Evolutionary conservation across 2,329 filamentous ascomycete species (phyloP), one percentile per base, ranked within the genome.

Genomic region (Fulvia fulva): DNA sequence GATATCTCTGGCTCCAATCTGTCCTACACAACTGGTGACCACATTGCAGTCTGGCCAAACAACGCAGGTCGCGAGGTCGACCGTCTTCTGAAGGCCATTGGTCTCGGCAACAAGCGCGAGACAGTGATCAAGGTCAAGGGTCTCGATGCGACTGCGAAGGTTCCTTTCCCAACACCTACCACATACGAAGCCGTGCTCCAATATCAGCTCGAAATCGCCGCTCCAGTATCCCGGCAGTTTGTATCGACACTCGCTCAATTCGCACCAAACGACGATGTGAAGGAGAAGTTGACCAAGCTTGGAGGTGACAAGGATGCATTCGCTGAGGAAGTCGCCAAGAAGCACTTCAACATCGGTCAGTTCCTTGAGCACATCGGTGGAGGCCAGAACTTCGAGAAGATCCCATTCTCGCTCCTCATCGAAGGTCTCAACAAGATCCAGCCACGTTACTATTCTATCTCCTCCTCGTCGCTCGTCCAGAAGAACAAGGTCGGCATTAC

Each of bases 381-480:
- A 32, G 86, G 88, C 51, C 79, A 89, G 75, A 85, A 85, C 59
- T 99, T 94, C 89, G 80, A 84, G 55, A 87, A 86, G 55, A 86
- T 97, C 56, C 95, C 94, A 16, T 97, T 99, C 78, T 96, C 94
- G 8, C 87, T 92, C 68, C 87, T 97, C 68, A 91, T 99, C 65
- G 94, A 99, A 80, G 89, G 91, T 65, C 77, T 99, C 61, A 90
- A 87, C 77, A 97, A 97, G 81, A 86, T 99, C 57, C 94, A 99
- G 76, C 93, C 94, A 41, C 90, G 94, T 51, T 99, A 97, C 82
- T 99, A 99, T 80, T 99, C 95, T 51, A 99, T 99, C 75, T 99
- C 94, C 1, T 99, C 95, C 1, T 97, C 94, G 0, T 97, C 94
- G 6, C 75, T 91, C 8, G 92, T 96, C 16, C 92, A 99, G 73